phyloP scores from a whole-genome alignment of 768 basidiomycete species.

The Pholiota microspora region DNA sequence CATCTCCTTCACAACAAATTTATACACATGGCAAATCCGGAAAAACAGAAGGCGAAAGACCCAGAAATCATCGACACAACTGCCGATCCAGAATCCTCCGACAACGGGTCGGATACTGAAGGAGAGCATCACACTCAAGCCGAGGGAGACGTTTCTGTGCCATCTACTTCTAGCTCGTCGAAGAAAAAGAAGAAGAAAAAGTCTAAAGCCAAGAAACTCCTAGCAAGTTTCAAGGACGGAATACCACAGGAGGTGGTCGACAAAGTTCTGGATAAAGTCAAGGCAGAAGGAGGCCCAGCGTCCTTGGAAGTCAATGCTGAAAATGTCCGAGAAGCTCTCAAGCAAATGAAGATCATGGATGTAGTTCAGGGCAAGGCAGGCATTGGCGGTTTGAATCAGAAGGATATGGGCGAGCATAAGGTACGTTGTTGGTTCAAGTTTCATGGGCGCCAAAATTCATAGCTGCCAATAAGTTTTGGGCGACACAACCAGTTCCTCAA shows the following conservation, averaged over 20 bases:
- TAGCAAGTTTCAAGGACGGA: slow-evolving; percentile 48
- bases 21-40: slow-evolving; percentile 38
- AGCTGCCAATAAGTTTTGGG: slow-evolving; percentile 82
- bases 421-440: slow-evolving; percentile 37
- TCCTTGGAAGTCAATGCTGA: slow-evolving; percentile 54
- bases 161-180: slow-evolving; percentile 33
- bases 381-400: slow-evolving; percentile 70
- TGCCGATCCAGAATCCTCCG: slow-evolving; percentile 14
- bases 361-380: slow-evolving; percentile 80
- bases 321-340: slow-evolving; percentile 64
- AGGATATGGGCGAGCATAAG: slow-evolving; percentile 87
- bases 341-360: slow-evolving; percentile 84
- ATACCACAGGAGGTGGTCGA: slow-evolving; percentile 65
- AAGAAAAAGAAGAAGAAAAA: slow-evolving; percentile 93
- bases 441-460: not conserved
- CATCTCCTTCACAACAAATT: not conserved
- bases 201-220: slow-evolving; percentile 58
- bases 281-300: slow-evolving; percentile 49
- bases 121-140: slow-evolving; percentile 23
- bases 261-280: slow-evolving; percentile 63
- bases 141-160: slow-evolving; percentile 27
- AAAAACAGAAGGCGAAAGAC: slow-evolving; percentile 39
- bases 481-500: slow-evolving; percentile 96
- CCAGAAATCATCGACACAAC: slow-evolving; percentile 41
- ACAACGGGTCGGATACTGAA: slow-evolving; percentile 17